Evolutionary conservation across 2,329 filamentous ascomycete species (phyloP).

Genomic region (Paecilomyces sp.): DNA sequence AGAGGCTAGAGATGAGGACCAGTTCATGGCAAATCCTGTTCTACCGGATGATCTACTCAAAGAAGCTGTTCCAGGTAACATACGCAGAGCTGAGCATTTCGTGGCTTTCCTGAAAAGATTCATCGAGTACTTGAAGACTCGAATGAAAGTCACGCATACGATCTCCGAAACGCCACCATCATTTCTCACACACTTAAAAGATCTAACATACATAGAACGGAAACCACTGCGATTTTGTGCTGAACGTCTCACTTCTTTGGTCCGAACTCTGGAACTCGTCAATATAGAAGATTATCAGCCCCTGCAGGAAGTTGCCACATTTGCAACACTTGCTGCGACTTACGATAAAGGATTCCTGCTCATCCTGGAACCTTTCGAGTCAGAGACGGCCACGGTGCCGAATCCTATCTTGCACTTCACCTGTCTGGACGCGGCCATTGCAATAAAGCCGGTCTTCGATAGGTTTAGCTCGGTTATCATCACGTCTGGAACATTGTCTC

Average conservation of each 20-base stretch:
- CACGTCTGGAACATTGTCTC: constrained; percentile 93
- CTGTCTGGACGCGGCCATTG: constrained; percentile 93
- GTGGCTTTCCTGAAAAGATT: constrained; percentile 91
- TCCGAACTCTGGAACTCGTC: constrained; percentile 88
- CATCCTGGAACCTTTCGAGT: constrained; percentile 96
- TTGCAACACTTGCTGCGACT: constrained; percentile 90
- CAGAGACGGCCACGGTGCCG: constrained; percentile 87
- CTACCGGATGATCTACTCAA: constrained; percentile 89
- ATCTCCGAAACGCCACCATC: constrained; percentile 95
- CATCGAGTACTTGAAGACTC: constrained; percentile 94
- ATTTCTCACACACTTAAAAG: constrained; percentile 85
- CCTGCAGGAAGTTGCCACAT: constrained; percentile 93
- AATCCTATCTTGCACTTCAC: constrained; percentile 97
- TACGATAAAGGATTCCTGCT: constrained; percentile 95
- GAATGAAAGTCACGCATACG: constrained; percentile 96
- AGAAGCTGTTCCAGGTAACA: constrained; percentile 94
- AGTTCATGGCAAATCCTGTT: constrained; percentile 94
- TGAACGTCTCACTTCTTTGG: constrained; percentile 86
- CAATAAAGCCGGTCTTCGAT: constrained; percentile 95
- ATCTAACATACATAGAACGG: constrained; percentile 95
- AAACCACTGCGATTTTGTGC: constrained; percentile 91
- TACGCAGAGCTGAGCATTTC: constrained; percentile 91
- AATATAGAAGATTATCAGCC: constrained; percentile 98
- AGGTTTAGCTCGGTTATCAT: constrained; percentile 98
- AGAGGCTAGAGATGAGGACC: constrained; percentile 83